phyloP scores from a whole-genome alignment of 2,329 filamentous ascomycete genomes.

The Aspergillus sp. region DNA sequence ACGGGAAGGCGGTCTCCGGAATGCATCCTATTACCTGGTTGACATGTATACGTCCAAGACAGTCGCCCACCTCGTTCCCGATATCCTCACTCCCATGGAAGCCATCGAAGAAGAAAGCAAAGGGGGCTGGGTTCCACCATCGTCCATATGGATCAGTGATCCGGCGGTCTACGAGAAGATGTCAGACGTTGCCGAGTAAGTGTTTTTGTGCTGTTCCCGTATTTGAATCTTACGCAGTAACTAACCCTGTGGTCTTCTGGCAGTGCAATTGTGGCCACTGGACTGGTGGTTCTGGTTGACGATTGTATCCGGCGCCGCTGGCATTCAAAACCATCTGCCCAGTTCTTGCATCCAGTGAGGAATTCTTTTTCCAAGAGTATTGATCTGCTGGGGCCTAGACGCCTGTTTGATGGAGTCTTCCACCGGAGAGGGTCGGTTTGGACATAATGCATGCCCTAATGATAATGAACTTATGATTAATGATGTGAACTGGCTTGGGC shows the following conservation, averaged over 20 bases:
- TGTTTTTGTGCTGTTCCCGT: conserved; percentile 12
- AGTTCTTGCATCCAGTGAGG: conserved; percentile 34
- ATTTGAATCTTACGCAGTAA: too few species aligned
- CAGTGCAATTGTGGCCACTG: conserved; percentile 83
- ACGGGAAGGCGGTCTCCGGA: conserved; percentile 54
- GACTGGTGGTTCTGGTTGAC: conserved; percentile 78
- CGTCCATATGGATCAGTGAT: conserved; percentile 84
- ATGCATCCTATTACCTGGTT: conserved; percentile 71
- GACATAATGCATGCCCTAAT: conserved; percentile 2
- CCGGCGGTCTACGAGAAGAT: conserved; percentile 57
- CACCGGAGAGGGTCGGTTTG: conserved; percentile 38
- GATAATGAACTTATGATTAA: conserved; percentile 1
- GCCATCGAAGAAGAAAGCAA: conserved; percentile 62
- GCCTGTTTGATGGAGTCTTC: conserved; percentile 57
- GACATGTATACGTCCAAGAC: conserved; percentile 56
- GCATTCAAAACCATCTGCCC: conserved; percentile 48
- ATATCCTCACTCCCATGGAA: conserved; percentile 64
- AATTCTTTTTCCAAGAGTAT: conserved; percentile 48
- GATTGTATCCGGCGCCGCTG: conserved; percentile 80
- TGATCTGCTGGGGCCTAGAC: conserved; percentile 55
- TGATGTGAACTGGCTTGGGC: neutral
- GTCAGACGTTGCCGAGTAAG: conserved; percentile 83
- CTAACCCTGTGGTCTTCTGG: neutral
- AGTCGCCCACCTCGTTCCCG: conserved; percentile 78
- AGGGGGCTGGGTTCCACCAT: conserved; percentile 84